phyloP scores from a whole-genome alignment of 768 basidiomycete genomes.

The Lactifluus volemus region DNA sequence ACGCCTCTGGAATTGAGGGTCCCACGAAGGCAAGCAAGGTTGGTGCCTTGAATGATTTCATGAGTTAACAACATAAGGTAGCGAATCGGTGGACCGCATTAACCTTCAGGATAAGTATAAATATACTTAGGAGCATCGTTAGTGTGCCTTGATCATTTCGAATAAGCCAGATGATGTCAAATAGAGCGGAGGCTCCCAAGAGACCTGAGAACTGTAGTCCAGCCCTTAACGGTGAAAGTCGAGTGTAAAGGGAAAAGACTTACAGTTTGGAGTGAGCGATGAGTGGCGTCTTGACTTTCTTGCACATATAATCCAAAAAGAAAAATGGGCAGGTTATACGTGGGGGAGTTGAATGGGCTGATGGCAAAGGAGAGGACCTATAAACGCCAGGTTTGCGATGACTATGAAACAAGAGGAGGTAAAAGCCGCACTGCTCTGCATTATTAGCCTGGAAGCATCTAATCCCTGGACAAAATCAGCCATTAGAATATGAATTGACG shows the following conservation, averaged over 20 bases:
- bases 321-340: constrained; percentile 78
- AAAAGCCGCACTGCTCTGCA: constrained; percentile 42
- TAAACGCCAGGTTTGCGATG: neutral
- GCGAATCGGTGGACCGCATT: neutral
- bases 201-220: constrained; percentile 51
- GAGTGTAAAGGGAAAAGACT: constrained; percentile 14
- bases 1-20: constrained; percentile 32
- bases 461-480: constrained; percentile 62
- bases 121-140: constrained; percentile 41
- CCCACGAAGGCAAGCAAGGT: constrained; percentile 29
- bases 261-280: constrained; percentile 57
- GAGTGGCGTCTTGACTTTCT: constrained; percentile 52
- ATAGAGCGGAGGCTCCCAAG: constrained; percentile 49
- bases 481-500: constrained; percentile 26
- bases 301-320: constrained; percentile 69
- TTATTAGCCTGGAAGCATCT: constrained; percentile 62
- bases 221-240: neutral
- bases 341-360: constrained; percentile 46
- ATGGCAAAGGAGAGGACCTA: constrained; percentile 56
- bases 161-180: constrained; percentile 66
- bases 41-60: constrained; percentile 24
- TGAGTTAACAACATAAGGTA: neutral
- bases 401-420: neutral
- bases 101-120: constrained; percentile 33
- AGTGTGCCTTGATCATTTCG: constrained; percentile 48